phyloP scores from a whole-genome alignment of 2,329 filamentous ascomycete genomes.

The Spiromastix sp. region DNA sequence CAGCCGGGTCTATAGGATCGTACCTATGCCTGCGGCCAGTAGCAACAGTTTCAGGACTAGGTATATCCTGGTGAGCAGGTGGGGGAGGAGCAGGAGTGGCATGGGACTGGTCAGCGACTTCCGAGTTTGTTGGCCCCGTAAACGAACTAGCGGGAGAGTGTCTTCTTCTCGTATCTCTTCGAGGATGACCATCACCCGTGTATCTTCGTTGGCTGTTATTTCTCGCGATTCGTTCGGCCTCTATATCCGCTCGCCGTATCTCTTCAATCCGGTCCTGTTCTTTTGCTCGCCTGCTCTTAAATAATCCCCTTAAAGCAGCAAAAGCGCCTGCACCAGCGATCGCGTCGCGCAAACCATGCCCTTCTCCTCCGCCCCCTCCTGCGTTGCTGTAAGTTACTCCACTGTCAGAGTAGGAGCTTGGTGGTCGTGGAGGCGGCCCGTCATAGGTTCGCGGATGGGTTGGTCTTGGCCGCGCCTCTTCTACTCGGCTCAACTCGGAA shows the following conservation, averaged over 20 bases:
- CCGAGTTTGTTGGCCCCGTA: conserved; percentile 22
- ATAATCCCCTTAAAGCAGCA: conserved; percentile 45
- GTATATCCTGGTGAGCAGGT: conserved; percentile 27
- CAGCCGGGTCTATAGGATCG: conserved; percentile 19
- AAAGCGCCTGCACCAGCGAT: conserved; percentile 60
- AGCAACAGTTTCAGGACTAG: conserved; percentile 22
- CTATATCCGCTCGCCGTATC: conserved; percentile 37
- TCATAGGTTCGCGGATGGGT: conserved; percentile 22
- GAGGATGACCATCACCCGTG: conserved; percentile 8
- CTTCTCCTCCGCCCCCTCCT: too few relatives aligned
- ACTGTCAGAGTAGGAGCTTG: conserved; percentile 28
- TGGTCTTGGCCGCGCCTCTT: conserved; percentile 44
- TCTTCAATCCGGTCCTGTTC: conserved; percentile 35
- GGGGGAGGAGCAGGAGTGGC: conserved; percentile 32
- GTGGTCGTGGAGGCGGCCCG: conserved; percentile 21
- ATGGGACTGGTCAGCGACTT: conserved; percentile 19
- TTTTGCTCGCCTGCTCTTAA: conserved; percentile 48
- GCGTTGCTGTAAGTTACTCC: conserved; percentile 32
- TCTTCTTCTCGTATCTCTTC: conserved; percentile 10
- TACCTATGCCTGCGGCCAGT: conserved; percentile 14
- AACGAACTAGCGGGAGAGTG: conserved; percentile 19
- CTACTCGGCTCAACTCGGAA: conserved; percentile 33
- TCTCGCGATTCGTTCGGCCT: conserved; percentile 43
- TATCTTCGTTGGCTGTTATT: conserved; percentile 51
- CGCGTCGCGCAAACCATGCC: conserved; percentile 47